Conservation (phyloP, 371 early-diverging fungal genomes). For the Mucor racemosus region DNA sequence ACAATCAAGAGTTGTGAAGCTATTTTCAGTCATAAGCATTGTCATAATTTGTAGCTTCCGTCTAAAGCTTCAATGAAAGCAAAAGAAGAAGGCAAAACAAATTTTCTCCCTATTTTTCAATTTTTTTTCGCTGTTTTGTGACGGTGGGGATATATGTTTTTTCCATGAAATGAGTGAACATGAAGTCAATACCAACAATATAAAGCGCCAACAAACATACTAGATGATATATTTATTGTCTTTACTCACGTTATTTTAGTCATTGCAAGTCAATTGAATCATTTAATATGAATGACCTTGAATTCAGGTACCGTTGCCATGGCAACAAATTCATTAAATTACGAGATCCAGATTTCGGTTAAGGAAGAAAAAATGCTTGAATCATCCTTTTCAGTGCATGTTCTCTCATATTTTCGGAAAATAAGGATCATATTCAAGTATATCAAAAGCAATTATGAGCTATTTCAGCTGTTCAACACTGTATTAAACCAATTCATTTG, state of each 20-base stretch:
- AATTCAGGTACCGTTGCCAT: constrained; percentile 2
- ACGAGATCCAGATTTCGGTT: too few relatives aligned
- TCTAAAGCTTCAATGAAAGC: background rate
- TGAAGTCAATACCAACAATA: background rate
- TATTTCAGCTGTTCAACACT: too few relatives aligned
- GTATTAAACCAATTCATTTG: too few relatives aligned
- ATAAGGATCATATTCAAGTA: too few relatives aligned
- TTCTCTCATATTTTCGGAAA: too few relatives aligned
- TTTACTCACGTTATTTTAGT: background rate
- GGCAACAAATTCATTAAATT: background rate
- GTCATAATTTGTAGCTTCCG: constrained; percentile 1
- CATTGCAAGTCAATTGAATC: background rate
- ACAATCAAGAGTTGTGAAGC: background rate
- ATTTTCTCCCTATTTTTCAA: background rate
- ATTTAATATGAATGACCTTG: background rate
- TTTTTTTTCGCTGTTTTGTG: constrained; percentile 5
- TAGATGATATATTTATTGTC: background rate
- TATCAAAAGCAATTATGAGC: too few relatives aligned
- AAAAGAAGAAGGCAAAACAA: background rate
- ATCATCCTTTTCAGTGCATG: too few relatives aligned
- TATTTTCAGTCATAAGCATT: constrained; percentile 19
- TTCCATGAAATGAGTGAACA: background rate
- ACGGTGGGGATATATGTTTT: constrained; percentile 4
- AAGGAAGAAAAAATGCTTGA: too few relatives aligned
- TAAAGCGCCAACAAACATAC: background rate